A percentile compares a stretch with the other conserved stretches of the same genome.
phyloP scores from a whole-genome alignment of 2,329 filamentous ascomycete species.

The Talaromyces sp. region DNA sequence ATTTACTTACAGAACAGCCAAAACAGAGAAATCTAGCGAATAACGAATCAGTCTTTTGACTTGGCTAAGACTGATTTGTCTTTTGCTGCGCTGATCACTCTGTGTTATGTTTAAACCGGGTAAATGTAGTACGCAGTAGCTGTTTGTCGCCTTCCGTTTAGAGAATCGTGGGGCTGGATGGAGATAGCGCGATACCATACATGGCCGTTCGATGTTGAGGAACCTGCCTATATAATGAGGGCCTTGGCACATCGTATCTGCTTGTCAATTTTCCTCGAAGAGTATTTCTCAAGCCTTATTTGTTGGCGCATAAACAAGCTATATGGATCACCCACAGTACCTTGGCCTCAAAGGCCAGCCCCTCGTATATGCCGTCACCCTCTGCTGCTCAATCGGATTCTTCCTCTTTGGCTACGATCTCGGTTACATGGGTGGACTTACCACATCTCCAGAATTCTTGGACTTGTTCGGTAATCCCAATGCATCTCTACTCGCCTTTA shows the following conservation, averaged over 20 bases:
- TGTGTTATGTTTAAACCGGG: background rate
- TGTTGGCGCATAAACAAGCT: background rate
- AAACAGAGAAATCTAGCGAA: background rate
- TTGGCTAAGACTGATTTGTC: background rate
- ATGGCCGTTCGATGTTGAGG: background rate
- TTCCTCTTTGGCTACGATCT: slow-evolving; percentile 46
- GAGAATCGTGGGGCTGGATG: background rate
- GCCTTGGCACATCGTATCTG: background rate
- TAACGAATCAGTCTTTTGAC: background rate
- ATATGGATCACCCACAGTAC: slow-evolving; percentile 14
- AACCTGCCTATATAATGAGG: background rate
- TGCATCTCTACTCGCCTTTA: slow-evolving; percentile 26
- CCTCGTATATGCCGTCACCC: slow-evolving; percentile 27
- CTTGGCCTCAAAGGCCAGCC: slow-evolving; percentile 23
- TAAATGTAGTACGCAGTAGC: background rate
- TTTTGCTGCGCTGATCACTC: background rate
- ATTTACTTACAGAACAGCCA: background rate
- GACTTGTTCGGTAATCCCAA: slow-evolving; percentile 25
- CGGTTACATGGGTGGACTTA: slow-evolving; percentile 38
- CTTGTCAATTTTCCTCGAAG: background rate
- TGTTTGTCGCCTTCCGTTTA: background rate
- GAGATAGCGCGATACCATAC: background rate
- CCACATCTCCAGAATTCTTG: slow-evolving; percentile 19
- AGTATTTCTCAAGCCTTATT: background rate
- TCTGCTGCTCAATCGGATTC: slow-evolving; percentile 37